Evolutionary conservation across 2,329 filamentous ascomycete genomes (phyloP).

Genomic region (Arachnomyces sp.): DNA sequence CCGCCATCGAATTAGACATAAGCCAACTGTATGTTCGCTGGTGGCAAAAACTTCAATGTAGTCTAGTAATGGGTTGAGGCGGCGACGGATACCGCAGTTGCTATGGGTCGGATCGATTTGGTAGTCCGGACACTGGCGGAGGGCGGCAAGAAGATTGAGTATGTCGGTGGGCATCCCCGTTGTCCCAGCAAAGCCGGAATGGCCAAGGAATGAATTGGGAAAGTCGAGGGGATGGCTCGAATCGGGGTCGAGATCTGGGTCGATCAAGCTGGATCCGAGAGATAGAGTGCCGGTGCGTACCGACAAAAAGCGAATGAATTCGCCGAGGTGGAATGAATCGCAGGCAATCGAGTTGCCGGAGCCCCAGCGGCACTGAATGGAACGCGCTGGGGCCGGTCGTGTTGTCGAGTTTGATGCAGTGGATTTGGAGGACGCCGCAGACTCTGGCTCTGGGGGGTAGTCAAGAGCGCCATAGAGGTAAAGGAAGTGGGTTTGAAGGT

Average conservation of each 20-base stretch:
- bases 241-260: constrained; percentile 23
- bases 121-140: constrained; percentile 37
- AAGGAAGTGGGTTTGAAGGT: constrained; percentile 36
- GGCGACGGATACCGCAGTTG: constrained; percentile 35
- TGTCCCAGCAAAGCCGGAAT: no score
- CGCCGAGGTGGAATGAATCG: constrained; percentile 38
- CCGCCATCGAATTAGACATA: constrained; percentile 3
- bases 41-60: constrained; percentile 30
- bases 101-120: constrained; percentile 35
- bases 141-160: constrained; percentile 25
- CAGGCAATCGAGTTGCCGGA: constrained; percentile 36
- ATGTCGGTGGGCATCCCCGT: constrained; percentile 20
- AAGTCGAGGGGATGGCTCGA: background rate
- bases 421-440: constrained; percentile 8
- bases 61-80: constrained; percentile 32
- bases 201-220: background rate
- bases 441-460: constrained; percentile 15
- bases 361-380: constrained; percentile 34
- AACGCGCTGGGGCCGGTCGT: constrained; percentile 17
- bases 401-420: constrained; percentile 10
- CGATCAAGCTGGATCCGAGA: constrained; percentile 33
- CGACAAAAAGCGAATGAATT: constrained; percentile 37
- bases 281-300: constrained; percentile 35
- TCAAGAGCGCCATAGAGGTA: constrained; percentile 33
- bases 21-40: constrained; percentile 17